Conservation (phyloP, 768 basidiomycete species). For the Calocybe gangraenosa region DNA sequence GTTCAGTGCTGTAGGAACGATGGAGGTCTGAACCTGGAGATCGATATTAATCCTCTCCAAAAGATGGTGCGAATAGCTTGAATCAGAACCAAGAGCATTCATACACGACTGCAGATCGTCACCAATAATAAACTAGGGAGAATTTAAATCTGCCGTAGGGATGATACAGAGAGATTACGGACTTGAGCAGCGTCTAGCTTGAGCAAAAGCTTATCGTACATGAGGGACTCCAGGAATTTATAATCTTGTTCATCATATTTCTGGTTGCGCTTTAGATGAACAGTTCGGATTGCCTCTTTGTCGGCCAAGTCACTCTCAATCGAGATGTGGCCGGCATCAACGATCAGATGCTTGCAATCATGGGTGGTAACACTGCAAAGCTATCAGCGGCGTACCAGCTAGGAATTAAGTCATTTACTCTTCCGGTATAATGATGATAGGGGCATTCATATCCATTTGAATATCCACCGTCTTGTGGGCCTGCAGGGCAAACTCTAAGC, state of each 20-base stretch:
- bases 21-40: conserved; percentile 87
- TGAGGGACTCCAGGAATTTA: conserved; percentile 77
- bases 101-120: conserved; percentile 78
- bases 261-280: conserved; percentile 80
- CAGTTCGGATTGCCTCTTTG: conserved; percentile 70
- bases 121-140: conserved; percentile 85
- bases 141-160: conserved; percentile 19
- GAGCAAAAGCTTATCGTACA: conserved; percentile 91
- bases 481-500: conserved; percentile 89
- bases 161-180: conserved; percentile 11
- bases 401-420: conserved; percentile 45
- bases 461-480: conserved; percentile 94
- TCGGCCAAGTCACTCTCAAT: conserved; percentile 88
- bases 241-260: conserved; percentile 88
- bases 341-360: conserved; percentile 79
- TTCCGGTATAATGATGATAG: conserved; percentile 95
- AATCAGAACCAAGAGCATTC: conserved; percentile 62
- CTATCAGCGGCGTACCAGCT: conserved; percentile 2
- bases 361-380: conserved; percentile 63
- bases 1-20: conserved; percentile 77
- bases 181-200: conserved; percentile 90
- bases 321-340: conserved; percentile 96
- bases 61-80: conserved; percentile 68
- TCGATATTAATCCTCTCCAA: conserved; percentile 90
- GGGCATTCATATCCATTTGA: conserved; percentile 95